These are phyloP conservation scores for Mallotus japonicus DNA, from an alignment of 441 rosid species.

Conservation along the genomic window DNA sequence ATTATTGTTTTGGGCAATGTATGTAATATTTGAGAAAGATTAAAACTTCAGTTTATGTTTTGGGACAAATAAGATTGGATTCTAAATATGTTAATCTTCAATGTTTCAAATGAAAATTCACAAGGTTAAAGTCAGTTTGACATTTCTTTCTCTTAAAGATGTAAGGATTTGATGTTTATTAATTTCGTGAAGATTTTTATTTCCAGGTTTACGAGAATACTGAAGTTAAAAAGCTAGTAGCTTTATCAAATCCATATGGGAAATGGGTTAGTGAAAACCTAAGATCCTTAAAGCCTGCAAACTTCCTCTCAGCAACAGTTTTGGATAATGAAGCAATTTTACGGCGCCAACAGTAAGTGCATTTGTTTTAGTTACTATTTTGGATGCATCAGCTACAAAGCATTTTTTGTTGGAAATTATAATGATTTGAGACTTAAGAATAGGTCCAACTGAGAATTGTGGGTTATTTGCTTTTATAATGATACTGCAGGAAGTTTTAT, in stretches of 20 bases:
- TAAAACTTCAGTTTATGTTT: not conserved
- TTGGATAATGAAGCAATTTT: constrained; percentile 82
- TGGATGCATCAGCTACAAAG: not conserved
- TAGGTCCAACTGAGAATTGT: not conserved
- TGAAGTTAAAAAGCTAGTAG: constrained; percentile 86
- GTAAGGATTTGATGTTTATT: constrained; percentile 8
- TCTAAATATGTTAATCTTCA: constrained; percentile 2
- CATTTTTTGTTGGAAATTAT: not conserved
- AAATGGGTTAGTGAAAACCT: constrained; percentile 85
- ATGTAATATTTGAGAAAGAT: not conserved
- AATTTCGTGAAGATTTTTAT: constrained; percentile 19
- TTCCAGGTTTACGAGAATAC: constrained; percentile 93
- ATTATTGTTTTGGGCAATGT: not conserved
- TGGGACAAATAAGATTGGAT: not conserved
- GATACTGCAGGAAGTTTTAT: not conserved
- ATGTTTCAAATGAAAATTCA: not conserved
- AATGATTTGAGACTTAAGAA: not conserved
- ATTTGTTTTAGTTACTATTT: constrained; percentile 19
- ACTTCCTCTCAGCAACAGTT: constrained; percentile 61
- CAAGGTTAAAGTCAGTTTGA: not conserved
- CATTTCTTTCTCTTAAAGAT: not conserved
- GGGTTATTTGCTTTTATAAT: not conserved
- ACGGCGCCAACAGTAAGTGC: constrained; percentile 87
- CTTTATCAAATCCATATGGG: constrained; percentile 81
- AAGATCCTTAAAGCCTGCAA: constrained; percentile 68